Evolutionary conservation across 768 basidiomycete species (phyloP), one percentile per base, ranked within the genome.

Genomic region (Boletus subparvulus): DNA sequence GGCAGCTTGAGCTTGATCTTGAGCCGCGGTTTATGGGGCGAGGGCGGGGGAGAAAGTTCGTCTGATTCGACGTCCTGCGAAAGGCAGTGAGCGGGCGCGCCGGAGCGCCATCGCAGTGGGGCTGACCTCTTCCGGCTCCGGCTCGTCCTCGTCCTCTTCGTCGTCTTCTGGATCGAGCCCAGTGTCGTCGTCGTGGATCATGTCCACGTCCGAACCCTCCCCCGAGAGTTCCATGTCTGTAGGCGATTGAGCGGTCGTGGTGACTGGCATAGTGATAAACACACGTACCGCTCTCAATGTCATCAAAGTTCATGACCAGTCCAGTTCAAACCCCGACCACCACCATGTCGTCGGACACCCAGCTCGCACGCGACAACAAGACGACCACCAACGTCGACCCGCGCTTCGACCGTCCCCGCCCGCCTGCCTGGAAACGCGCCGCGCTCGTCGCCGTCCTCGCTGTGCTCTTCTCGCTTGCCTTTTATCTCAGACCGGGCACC

Each of bases 1-100:
- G 83, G 81, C 5, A 86, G 66, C 62, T 83, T 87, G 44, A 86
- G 75, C 67, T 80, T 86, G 64, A 87, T 87, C 62, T 82, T 85
- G 21, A 87, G 77, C 7, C 79, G 75, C 4, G 80, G 78, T 63
- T 76, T 71, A 32, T 69, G 66, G 2, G 67, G 65, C 0, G 47
- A 65, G 10, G 70, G 65, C n/a, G 74, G 69, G 13, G 73, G 70
- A 4, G 74, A 68, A 6, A 65, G 65, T 14, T 73, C 74, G 41
- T 74, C 74, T 5, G 65, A 69, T 32, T 75, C 74, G 16, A 68
- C 50, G 50, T 74, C 72, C 73, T 73, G 51, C 11, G 17, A 1
- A 14, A 28, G 14, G 7, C 4, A 13, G 26, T 56, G 58, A 26
- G 55, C 32, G 16, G 37, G 39, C 19, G 21, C 10, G 9, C 11